phyloP scores from a whole-genome alignment of 176 grass and related monocot genomes.

The Aegilops speltoides region DNA sequence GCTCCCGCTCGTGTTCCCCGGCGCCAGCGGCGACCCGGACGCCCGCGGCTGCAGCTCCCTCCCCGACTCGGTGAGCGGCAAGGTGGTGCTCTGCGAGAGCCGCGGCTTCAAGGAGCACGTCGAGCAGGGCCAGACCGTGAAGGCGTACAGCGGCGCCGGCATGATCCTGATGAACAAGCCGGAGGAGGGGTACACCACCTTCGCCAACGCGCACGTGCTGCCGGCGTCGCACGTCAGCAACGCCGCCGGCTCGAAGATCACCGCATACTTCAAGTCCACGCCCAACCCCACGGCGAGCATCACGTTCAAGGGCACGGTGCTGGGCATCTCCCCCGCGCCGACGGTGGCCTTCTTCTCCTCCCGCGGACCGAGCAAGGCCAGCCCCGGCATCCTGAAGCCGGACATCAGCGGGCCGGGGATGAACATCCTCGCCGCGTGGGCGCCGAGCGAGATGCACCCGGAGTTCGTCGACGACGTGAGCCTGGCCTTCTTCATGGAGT shows the following conservation, averaged over 20 bases:
- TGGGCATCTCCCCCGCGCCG: constrained; percentile 52
- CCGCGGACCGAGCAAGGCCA: constrained; percentile 53
- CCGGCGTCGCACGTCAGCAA: constrained; percentile 56
- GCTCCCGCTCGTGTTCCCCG: constrained; percentile 55
- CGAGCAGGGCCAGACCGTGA: constrained; percentile 47
- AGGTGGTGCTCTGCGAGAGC: constrained; percentile 70
- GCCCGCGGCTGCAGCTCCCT: constrained; percentile 43
- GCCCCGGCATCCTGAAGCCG: constrained; percentile 58
- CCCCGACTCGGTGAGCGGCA: constrained; percentile 44
- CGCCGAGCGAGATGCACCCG: constrained; percentile 48
- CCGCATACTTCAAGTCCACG: constrained; percentile 43
- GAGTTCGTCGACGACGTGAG: constrained; percentile 39
- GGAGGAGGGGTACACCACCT: constrained; percentile 57
- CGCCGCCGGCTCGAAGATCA: constrained; percentile 38
- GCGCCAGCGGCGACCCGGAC: constrained; percentile 25
- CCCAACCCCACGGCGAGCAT: constrained; percentile 50
- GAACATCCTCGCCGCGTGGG: constrained; percentile 75
- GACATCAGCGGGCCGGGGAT: constrained; percentile 70
- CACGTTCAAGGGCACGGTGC: constrained; percentile 47
- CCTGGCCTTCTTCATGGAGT: constrained; percentile 63
- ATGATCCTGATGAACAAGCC: constrained; percentile 67
- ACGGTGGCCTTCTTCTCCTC: constrained; percentile 66
- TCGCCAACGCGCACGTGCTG: constrained; percentile 55
- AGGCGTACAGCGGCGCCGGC: constrained; percentile 43
- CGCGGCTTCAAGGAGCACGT: constrained; percentile 21